These are phyloP conservation scores for Paecilomyces niveus DNA, from an alignment of 2,329 filamentous ascomycete genomes.

Conservation along the genomic window DNA sequence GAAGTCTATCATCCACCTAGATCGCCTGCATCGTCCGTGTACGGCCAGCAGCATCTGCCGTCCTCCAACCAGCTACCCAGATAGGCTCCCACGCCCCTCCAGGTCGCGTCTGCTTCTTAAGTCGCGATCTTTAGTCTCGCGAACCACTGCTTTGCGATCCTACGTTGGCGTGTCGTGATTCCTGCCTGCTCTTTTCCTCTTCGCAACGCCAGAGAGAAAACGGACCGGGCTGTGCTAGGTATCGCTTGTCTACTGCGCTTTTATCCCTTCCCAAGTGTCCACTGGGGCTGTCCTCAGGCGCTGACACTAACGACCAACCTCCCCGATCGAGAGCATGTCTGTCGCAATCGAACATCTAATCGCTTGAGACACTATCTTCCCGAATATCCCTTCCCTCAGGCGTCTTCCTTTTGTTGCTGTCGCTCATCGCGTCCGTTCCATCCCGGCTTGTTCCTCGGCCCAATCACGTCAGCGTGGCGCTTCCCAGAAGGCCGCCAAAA, in stretches of 20 bases:
- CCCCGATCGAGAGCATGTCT: not conserved
- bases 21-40: not conserved
- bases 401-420: not conserved
- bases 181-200: not conserved
- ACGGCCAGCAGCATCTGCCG: not conserved
- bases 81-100: not conserved
- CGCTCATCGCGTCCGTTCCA: not conserved
- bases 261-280: no score
- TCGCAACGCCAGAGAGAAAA: not conserved
- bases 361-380: not conserved
- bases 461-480: constrained; percentile 1
- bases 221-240: not conserved
- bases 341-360: not conserved
- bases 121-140: not conserved
- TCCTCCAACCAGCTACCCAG: not conserved
- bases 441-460: not conserved
- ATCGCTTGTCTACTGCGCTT: not conserved
- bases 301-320: not conserved
- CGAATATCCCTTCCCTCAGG: not conserved
- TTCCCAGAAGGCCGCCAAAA: not conserved
- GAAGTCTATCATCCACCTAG: not conserved
- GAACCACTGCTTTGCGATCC: not conserved
- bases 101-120: not conserved
- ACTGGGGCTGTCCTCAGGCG: not conserved
- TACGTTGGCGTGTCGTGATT: not conserved